phyloP scores from a whole-genome alignment of 176 grass and related monocot genomes.

The Pontederia paniculata region DNA sequence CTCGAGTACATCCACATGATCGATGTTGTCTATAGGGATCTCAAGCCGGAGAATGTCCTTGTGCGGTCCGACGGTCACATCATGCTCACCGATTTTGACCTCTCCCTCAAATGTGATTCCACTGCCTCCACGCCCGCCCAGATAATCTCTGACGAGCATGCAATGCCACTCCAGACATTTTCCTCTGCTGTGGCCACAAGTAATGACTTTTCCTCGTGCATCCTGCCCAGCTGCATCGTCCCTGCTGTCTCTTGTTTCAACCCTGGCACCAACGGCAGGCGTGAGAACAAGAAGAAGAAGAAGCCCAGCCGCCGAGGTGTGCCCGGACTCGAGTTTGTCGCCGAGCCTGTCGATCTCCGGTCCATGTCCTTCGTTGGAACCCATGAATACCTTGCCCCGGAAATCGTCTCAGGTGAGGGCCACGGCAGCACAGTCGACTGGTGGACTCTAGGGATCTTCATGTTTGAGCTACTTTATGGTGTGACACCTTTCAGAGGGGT shows the following conservation, averaged over 20 bases:
- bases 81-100: slow-evolving; percentile 99
- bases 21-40: slow-evolving; percentile 90
- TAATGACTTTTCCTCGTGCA: slow-evolving; percentile 35
- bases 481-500: slow-evolving; percentile 69
- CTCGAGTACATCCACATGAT: slow-evolving; percentile 98
- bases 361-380: slow-evolving; percentile 97
- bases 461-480: slow-evolving; percentile 92
- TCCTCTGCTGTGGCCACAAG: neutral
- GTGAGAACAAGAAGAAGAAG: slow-evolving; percentile 21
- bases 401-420: slow-evolving; percentile 90
- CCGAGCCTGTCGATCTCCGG: slow-evolving; percentile 77
- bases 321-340: slow-evolving; percentile 39
- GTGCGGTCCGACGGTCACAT: slow-evolving; percentile 91
- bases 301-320: neutral
- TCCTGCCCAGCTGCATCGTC: slow-evolving; percentile 74
- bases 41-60: slow-evolving; percentile 96
- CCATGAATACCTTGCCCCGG: slow-evolving; percentile 87
- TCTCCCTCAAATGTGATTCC: slow-evolving; percentile 85
- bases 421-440: slow-evolving; percentile 92
- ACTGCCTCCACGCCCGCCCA: slow-evolving; percentile 62
- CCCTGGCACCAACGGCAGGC: slow-evolving; percentile 27
- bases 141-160: slow-evolving; percentile 53
- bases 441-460: slow-evolving; percentile 90
- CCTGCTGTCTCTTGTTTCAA: slow-evolving; percentile 78
- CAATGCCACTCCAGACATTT: slow-evolving; percentile 15